Conservation (phyloP, 257 asterid species). For the Jacaranda copaia region DNA sequence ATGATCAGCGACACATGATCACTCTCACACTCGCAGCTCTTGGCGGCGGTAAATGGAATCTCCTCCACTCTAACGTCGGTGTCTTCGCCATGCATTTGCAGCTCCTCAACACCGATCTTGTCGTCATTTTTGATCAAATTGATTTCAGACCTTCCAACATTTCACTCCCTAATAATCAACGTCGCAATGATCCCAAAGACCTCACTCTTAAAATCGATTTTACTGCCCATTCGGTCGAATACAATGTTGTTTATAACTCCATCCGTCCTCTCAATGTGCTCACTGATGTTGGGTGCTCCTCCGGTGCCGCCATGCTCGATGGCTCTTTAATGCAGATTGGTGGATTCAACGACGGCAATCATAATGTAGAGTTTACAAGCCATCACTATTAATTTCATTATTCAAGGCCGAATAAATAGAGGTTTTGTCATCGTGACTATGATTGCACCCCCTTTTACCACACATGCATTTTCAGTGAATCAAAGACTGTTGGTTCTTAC, state of each 20-base stretch:
- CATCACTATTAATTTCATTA: neutral
- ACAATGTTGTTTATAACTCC: slow-evolving; percentile 48
- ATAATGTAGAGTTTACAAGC: slow-evolving; percentile 17
- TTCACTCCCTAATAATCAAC: slow-evolving; percentile 45
- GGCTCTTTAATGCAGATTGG: slow-evolving; percentile 57
- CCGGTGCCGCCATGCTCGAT: slow-evolving; percentile 50
- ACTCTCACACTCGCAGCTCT: slow-evolving; percentile 30
- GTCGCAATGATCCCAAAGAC: slow-evolving; percentile 47
- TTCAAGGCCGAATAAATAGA: neutral
- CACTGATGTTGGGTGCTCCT: slow-evolving; percentile 65
- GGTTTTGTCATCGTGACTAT: slow-evolving; percentile 43
- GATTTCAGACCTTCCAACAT: slow-evolving; percentile 57
- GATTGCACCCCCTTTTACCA: slow-evolving; percentile 50
- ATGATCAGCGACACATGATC: neutral
- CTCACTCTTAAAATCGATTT: slow-evolving; percentile 39
- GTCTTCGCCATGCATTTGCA: slow-evolving; percentile 71
- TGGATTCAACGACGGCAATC: slow-evolving; percentile 43
- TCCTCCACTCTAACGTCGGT: slow-evolving; percentile 48
- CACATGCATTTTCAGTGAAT: slow-evolving; percentile 59
- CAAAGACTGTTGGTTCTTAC: slow-evolving; percentile 44
- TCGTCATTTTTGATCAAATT: slow-evolving; percentile 58
- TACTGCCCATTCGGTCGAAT: slow-evolving; percentile 65
- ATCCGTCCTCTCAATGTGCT: slow-evolving; percentile 52
- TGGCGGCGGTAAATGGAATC: slow-evolving; percentile 54
- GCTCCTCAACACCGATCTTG: slow-evolving; percentile 57